phyloP scores from a whole-genome alignment of 2,329 filamentous ascomycete species.

The Drechslerella coelobrocha region DNA sequence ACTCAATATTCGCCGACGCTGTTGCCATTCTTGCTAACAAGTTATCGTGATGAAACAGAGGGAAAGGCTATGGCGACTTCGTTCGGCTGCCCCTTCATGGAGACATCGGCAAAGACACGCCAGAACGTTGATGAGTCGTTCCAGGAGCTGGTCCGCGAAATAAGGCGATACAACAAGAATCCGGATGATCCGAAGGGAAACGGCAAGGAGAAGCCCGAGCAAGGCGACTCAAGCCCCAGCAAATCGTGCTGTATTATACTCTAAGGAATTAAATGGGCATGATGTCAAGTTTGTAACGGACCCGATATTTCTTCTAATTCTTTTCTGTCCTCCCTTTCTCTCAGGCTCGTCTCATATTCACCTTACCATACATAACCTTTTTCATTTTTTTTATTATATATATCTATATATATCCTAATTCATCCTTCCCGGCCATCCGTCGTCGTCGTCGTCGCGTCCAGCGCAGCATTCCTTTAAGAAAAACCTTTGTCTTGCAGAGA shows the following conservation, averaged over 20 bases:
- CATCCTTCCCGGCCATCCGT: conserved; percentile 10
- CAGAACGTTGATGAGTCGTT: conserved; percentile 99
- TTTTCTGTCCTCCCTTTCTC: conserved; percentile 23
- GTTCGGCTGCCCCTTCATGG: conserved; percentile 98
- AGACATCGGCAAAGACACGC: conserved; percentile 96
- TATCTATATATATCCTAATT: conserved; percentile 44
- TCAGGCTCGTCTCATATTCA: conserved; percentile 23
- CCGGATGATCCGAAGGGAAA: conserved; percentile 72
- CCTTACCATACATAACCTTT: conserved; percentile 46
- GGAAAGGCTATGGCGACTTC: conserved; percentile 82
- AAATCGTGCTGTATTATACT: conserved; percentile 54
- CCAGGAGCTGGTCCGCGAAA: conserved; percentile 97
- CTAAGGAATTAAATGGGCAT: conserved; percentile 30
- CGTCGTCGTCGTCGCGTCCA: conserved; percentile 40
- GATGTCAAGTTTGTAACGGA: conserved; percentile 35
- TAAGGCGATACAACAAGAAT: conserved; percentile 97
- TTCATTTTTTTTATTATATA: no score
- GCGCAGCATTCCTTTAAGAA: conserved; percentile 48
- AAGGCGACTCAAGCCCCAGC: conserved; percentile 64
- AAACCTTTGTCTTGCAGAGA: conserved; percentile 21
- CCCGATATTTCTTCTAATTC: conserved; percentile 49
- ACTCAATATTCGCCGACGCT: neutral
- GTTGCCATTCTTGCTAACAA: conserved; percentile 1
- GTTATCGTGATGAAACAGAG: conserved; percentile 66
- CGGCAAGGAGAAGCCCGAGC: conserved; percentile 58